These are phyloP conservation scores for Thalassia testudinum DNA, from an alignment of 116 monocot species.

Conservation along the genomic window DNA sequence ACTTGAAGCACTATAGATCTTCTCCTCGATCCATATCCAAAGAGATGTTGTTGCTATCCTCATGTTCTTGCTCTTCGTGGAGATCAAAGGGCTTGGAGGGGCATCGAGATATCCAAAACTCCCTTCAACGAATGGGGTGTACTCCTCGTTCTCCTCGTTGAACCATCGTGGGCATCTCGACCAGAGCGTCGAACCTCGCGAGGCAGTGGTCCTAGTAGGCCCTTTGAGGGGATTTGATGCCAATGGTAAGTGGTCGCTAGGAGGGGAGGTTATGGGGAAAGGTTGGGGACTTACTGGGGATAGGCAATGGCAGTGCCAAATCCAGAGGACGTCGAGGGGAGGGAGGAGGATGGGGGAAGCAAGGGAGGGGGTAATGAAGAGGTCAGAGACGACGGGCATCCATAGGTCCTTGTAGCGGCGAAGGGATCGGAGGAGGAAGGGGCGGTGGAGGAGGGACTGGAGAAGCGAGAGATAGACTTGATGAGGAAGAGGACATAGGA, in stretches of 20 bases:
- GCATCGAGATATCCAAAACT: constrained; percentile 44
- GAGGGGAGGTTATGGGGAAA: too few species aligned
- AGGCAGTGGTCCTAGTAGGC: constrained; percentile 60
- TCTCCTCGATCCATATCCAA: constrained; percentile 1
- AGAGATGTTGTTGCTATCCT: background rate
- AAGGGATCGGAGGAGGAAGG: constrained; percentile 23
- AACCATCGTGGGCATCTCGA: constrained; percentile 61
- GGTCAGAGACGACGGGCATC: constrained; percentile 66
- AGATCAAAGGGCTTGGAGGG: constrained; percentile 60
- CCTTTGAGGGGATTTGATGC: too few species aligned
- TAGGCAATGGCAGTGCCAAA: constrained; percentile 93
- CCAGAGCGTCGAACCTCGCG: constrained; percentile 46
- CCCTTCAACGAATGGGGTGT: constrained; percentile 42
- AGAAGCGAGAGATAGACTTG: constrained; percentile 18
- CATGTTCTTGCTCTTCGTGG: constrained; percentile 1
- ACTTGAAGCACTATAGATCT: constrained; percentile 19
- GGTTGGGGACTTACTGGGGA: constrained; percentile 17
- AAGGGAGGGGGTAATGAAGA: constrained; percentile 9
- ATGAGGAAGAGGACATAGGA: constrained; percentile 34
- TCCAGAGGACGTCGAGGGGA: constrained; percentile 61
- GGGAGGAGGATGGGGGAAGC: constrained; percentile 45
- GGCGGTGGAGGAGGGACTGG: constrained; percentile 5
- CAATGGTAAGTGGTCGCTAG: too few species aligned
- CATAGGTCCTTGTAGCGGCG: constrained; percentile 77
- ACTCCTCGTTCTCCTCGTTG: constrained; percentile 77